Conservation (phyloP, 495 filamentous ascomycete genomes). For the Aspergillus saccharolyticus region DNA sequence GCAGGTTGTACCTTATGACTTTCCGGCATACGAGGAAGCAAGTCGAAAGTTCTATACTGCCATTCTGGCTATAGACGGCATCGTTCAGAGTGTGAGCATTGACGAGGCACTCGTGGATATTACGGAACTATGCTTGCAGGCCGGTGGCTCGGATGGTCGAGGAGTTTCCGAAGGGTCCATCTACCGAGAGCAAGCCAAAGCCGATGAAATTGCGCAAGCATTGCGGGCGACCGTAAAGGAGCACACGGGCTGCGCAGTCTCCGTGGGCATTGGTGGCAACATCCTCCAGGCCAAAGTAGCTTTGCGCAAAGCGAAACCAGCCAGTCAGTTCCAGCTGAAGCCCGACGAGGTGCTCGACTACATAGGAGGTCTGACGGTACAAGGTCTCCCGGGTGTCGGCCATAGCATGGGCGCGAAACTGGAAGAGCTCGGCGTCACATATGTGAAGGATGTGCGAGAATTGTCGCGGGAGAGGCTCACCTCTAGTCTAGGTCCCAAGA, state of each 20-base stretch:
- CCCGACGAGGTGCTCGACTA: conserved; percentile 73
- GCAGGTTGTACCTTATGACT: conserved; percentile 86
- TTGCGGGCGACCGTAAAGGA: conserved; percentile 65
- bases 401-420: conserved; percentile 78
- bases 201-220: conserved; percentile 61
- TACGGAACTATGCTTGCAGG: conserved; percentile 58
- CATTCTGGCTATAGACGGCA: conserved; percentile 70
- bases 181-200: conserved; percentile 76
- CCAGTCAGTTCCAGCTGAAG: conserved; percentile 82
- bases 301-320: conserved; percentile 87
- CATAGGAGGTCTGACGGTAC: conserved; percentile 67
- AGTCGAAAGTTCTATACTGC: conserved; percentile 82
- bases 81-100: conserved; percentile 93
- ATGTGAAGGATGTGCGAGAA: conserved; percentile 75
- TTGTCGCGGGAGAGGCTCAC: conserved; percentile 68
- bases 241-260: conserved; percentile 79
- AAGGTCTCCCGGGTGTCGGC: conserved; percentile 82
- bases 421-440: conserved; percentile 77
- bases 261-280: conserved; percentile 90
- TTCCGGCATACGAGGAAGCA: conserved; percentile 87
- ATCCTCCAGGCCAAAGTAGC: conserved; percentile 88
- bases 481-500: conserved; percentile 78
- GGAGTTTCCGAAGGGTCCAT: conserved; percentile 66
- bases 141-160: conserved; percentile 63
- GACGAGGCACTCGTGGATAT: conserved; percentile 89